Evolutionary conservation across 202 grass and related monocot genomes (phyloP), one percentile per base, ranked within the genome.

Genomic region (Setaria viridis): DNA sequence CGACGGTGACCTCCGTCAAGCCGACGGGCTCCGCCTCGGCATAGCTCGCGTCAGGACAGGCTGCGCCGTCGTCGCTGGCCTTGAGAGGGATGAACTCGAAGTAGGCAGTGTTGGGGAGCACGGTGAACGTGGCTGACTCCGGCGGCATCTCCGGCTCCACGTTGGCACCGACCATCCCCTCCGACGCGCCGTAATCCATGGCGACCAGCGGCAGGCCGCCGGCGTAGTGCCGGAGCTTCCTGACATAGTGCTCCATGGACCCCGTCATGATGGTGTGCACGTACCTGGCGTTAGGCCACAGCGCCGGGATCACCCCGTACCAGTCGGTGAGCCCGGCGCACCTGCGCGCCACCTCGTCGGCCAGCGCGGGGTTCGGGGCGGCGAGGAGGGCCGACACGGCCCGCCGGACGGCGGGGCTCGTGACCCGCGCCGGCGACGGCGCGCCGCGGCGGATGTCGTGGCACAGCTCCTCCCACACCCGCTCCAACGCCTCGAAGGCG

Each of bases 81-180:
- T 34, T 80, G 35, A 92, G 55, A 51, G 95, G 95, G 34, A 98
- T 89, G 87, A 98, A 98, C 74, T 98, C 95, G 69, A 98, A 98
- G 88, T 88, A 98, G 15, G 77, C 93, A 55, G 94, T 89, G 80
- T 95, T 72, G 5, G 93, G 95, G 35, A 98, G 53, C 77, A 98
- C 91, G 17, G 78, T 77, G 76, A 95, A 98, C 14, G 88, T 94
- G 74, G 86, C 84, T 3, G 32, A 65, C 34, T 98, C 91, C 7
- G 93, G 95, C 0, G 91, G 89, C 45, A 70, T 39, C 20, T 29
- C 53, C 0, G 95, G 95, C 73, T 98, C 88, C 1, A 94, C 85
- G 89, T 92, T 98, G 6, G 86, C 80, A 12, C 84, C 93, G 30
- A 98, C 71, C 95, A 91, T 94, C 39, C 95, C 95, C 70, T 95